Evolutionary conservation across 1,284 basidiomycete genomes (phyloP).

Genomic region (Rhodotorula glutinis): DNA sequence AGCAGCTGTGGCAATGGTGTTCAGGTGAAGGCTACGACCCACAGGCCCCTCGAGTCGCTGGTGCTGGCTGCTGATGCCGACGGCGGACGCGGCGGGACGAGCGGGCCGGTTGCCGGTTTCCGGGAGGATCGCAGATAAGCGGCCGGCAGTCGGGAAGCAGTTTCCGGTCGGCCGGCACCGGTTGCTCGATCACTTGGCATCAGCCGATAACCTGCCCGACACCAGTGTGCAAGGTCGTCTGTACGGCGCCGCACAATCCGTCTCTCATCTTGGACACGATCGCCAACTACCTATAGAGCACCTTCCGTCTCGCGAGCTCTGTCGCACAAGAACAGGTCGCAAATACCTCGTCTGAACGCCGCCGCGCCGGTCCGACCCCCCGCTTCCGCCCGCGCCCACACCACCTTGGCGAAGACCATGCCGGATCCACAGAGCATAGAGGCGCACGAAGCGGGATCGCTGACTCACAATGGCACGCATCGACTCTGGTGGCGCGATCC

Average conservation of each 20-base stretch:
- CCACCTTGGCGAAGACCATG: not conserved
- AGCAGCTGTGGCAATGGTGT: too few species aligned
- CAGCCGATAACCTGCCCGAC: too few species aligned
- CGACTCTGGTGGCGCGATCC: slow-evolving; percentile 21
- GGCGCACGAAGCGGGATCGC: not conserved
- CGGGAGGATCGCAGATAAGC: not conserved
- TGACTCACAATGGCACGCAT: slow-evolving; percentile 17
- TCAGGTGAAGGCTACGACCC: too few species aligned
- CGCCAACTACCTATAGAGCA: too few species aligned
- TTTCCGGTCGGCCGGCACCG: not conserved
- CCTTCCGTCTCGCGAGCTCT: too few species aligned
- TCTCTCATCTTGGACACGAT: too few species aligned
- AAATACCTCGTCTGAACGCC: too few species aligned
- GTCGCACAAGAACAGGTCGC: too few species aligned
- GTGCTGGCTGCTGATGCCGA: not conserved
- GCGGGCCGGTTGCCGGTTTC: not conserved
- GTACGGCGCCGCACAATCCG: too few species aligned
- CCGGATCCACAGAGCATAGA: not conserved
- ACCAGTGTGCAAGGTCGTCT: too few species aligned
- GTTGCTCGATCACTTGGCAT: too few species aligned
- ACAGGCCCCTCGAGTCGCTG: not conserved
- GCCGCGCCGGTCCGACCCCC: too few species aligned
- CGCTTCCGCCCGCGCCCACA: not conserved
- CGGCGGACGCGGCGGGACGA: not conserved
- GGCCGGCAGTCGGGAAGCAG: not conserved